Evolutionary conservation across 2,329 filamentous ascomycete species (phyloP).

Genomic region (Periconia sp.): DNA sequence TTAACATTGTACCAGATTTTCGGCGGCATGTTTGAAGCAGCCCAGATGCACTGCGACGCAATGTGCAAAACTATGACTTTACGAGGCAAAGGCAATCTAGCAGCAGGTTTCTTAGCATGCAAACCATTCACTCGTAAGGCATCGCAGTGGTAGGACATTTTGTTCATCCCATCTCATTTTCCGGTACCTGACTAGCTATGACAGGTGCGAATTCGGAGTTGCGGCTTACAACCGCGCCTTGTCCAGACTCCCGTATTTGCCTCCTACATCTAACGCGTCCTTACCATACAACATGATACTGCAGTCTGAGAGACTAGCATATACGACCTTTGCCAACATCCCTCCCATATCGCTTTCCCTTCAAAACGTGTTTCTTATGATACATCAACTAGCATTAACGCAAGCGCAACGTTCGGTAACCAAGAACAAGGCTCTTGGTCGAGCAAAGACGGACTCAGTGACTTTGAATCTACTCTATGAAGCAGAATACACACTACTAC

Average conservation of each 20-base stretch:
- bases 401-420: background rate
- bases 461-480: constrained; percentile 20
- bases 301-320: constrained; percentile 12
- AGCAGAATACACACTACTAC: constrained; percentile 13
- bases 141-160: constrained; percentile 17
- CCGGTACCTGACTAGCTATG: background rate
- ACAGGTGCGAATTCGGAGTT: constrained; percentile 27
- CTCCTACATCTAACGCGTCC: background rate
- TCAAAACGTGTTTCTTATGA: constrained; percentile 10
- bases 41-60: constrained; percentile 21
- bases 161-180: background rate
- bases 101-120: constrained; percentile 11
- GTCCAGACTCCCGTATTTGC: constrained; percentile 16
- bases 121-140: constrained; percentile 16
- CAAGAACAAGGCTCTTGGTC: constrained; percentile 2
- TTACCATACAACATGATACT: constrained; percentile 9
- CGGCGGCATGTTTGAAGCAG: constrained; percentile 18
- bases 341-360: constrained; percentile 13
- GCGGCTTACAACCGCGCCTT: constrained; percentile 14
- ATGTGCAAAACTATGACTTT: constrained; percentile 16
- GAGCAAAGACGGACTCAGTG: constrained; percentile 12
- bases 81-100: constrained; percentile 19
- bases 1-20: constrained; percentile 7
- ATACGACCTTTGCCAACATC: constrained; percentile 11
- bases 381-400: constrained; percentile 16